Conservation (phyloP, 2,329 filamentous ascomycete genomes). For the Diplodia scrobiculata region DNA sequence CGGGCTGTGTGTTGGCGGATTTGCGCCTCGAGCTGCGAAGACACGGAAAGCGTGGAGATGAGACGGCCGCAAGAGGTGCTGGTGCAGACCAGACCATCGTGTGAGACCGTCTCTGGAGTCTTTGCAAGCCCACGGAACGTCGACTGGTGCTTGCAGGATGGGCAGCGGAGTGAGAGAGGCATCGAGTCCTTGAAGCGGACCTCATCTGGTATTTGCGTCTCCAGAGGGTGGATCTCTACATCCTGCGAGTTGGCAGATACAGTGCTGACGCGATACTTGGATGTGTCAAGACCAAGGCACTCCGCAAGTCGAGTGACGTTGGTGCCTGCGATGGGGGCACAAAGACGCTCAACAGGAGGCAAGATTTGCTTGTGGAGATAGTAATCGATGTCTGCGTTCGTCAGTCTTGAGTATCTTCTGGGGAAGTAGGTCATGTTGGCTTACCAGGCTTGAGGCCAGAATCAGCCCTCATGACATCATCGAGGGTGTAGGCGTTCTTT, state of each 20-base stretch:
- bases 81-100: conserved; percentile 74
- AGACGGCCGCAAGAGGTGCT: conserved; percentile 62
- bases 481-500: conserved; percentile 84
- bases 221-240: conserved; percentile 79
- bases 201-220: conserved; percentile 90
- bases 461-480: conserved; percentile 78
- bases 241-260: conserved; percentile 51
- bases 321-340: conserved; percentile 91
- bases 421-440: neutral
- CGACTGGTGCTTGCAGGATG: conserved; percentile 71
- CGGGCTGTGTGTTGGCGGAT: conserved; percentile 74
- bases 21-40: conserved; percentile 84
- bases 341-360: conserved; percentile 94
- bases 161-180: conserved; percentile 76
- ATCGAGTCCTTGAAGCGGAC: conserved; percentile 83
- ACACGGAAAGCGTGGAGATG: conserved; percentile 71
- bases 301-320: conserved; percentile 88
- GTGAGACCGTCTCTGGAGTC: conserved; percentile 61
- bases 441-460: conserved; percentile 67
- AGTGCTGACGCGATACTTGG: conserved; percentile 76
- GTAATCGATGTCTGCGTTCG: conserved; percentile 76
- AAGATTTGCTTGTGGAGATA: conserved; percentile 98
- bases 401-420: neutral
- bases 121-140: conserved; percentile 73
- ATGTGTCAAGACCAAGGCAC: conserved; percentile 86